Evolutionary conservation across 345 rosid species (phyloP), one percentile per base, ranked within the genome.

Genomic region (Eucalyptus pumila): DNA sequence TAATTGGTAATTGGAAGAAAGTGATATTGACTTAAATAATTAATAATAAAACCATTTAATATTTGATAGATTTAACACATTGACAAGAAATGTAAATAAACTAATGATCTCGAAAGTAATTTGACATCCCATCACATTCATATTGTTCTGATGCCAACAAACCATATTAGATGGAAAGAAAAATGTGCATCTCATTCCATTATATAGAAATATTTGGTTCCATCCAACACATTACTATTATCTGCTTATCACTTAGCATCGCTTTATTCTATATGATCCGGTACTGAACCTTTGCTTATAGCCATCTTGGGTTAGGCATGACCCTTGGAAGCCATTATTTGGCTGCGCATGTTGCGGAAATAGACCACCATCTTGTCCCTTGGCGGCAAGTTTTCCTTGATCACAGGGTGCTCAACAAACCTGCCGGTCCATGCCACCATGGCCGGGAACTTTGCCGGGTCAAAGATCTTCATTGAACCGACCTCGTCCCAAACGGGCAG

Each of bases 401-500:
- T 88, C 62, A 62, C 45, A 3, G 91, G 92, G 80, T 90, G 91
- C 23, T 88, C 47, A 30, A 87, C 54, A 50, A 94, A 89, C 54
- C 65, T 91, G 48, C 30, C 50, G 34, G 49, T 69, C 95, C 94
- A 92, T 14, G 88, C 87, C 24, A 23, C 34, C 30, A 56, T 87
- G 40, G 89, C 89, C 23, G 93, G 92, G 69, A 91, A 91, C 88
- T 89, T 89, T 26, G 15, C 26, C 2, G 89, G 58, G 67, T 91
- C 89, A 8, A 89, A 2, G 67, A 92, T 88, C 56, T 91, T 51
- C 65, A 80, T 15, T 47, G 89, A 88, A 50, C 92, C 92, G 15
- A 90, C 88, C 90, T 92, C 92, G 60, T 91, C 94, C 86, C 86
- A 92, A 10, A 91, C 60, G 37, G 92, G 94, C 60, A 92, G 69